These are phyloP conservation scores for Haplosporangium sp. DNA, from an alignment of 371 early-diverging fungal species.

Conservation along the genomic window DNA sequence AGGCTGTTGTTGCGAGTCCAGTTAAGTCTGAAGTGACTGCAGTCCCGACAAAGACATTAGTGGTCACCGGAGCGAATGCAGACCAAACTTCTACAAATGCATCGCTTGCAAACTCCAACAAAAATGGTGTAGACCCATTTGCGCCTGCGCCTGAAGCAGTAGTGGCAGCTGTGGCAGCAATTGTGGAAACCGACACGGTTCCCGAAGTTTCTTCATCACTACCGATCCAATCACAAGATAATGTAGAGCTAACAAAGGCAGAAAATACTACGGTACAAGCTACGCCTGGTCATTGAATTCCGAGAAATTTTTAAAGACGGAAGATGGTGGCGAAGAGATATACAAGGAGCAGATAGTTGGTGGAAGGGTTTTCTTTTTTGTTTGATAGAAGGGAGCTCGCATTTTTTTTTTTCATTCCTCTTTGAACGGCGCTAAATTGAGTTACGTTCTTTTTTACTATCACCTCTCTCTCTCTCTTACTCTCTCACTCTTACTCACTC, in stretches of 20 bases:
- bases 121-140: constrained; percentile 14
- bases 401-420: not conserved
- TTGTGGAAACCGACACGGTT: constrained; percentile 37
- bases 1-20: constrained; percentile 12
- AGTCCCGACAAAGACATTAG: not conserved
- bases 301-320: too few species aligned
- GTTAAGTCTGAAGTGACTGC: constrained; percentile 13
- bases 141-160: constrained; percentile 50
- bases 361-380: not conserved
- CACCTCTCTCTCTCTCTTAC: too few species aligned
- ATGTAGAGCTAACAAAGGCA: not conserved
- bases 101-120: constrained; percentile 18
- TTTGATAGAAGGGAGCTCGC: not conserved
- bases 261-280: constrained; percentile 7
- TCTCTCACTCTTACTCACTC: too few species aligned
- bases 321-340: not conserved
- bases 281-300: not conserved
- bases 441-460: too few species aligned
- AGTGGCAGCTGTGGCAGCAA: constrained; percentile 46
- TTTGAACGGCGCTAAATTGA: too few species aligned
- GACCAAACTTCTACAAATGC: not conserved
- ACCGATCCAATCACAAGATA: not conserved
- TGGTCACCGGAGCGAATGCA: not conserved
- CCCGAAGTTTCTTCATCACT: not conserved
- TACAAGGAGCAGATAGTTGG: not conserved